Conservation (phyloP, 345 rosid genomes). For the Acer campestre region DNA sequence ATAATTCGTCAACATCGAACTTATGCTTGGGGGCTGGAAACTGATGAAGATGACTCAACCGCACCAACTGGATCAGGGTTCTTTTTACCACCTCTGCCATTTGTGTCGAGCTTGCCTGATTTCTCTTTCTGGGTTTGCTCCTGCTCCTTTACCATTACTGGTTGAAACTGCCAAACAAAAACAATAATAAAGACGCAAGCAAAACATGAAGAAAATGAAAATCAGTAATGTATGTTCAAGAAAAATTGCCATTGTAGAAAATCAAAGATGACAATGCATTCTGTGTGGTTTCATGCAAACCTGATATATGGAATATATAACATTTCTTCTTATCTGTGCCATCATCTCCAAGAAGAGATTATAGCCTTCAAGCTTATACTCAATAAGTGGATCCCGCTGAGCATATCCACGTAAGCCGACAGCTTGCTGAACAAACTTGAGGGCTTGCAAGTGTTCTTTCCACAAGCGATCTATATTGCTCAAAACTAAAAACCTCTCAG, state of each 20-base stretch:
- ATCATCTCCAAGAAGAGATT: slow-evolving; percentile 96
- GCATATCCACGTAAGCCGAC: slow-evolving; percentile 98
- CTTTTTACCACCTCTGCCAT: slow-evolving; percentile 42
- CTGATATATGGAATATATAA: slow-evolving; percentile 96
- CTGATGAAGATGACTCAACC: slow-evolving; percentile 56
- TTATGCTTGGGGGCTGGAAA: slow-evolving; percentile 44
- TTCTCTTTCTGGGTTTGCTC: slow-evolving; percentile 50
- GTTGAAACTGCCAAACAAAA: slow-evolving; percentile 64
- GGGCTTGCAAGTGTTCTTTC: slow-evolving; percentile 97
- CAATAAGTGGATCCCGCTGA: slow-evolving; percentile 93
- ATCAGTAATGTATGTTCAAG: not conserved
- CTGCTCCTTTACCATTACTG: slow-evolving; percentile 78
- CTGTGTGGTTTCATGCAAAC: slow-evolving; percentile 29
- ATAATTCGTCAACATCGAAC: not conserved
- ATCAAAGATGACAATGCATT: not conserved
- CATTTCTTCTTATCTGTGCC: slow-evolving; percentile 96
- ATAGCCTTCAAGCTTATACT: slow-evolving; percentile 96
- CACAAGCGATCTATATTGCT: slow-evolving; percentile 94
- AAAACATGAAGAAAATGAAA: slow-evolving; percentile 4
- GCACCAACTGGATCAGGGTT: slow-evolving; percentile 49
- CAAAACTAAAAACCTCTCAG: slow-evolving; percentile 82
- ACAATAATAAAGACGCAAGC: not conserved
- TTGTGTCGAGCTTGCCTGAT: slow-evolving; percentile 45
- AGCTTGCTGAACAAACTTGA: slow-evolving; percentile 95
- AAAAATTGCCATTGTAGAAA: not conserved